Conservation (phyloP, 148 eudicot genomes). For the Gaultheria prostrata region DNA sequence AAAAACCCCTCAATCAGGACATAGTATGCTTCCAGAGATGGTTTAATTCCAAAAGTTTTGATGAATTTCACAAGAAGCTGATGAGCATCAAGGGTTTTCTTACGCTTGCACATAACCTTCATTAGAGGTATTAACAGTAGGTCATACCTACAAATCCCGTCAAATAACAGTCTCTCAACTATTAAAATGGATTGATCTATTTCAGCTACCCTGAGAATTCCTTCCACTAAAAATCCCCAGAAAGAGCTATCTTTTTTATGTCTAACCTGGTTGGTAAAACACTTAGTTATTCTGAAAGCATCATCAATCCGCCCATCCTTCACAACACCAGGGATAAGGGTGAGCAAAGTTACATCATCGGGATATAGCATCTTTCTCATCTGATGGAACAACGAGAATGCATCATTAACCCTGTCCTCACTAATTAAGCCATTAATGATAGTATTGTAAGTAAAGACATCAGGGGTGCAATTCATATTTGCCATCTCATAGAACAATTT, state of each 20-base stretch:
- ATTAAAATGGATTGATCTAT: slow-evolving; percentile 49
- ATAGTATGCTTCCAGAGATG: slow-evolving; percentile 57
- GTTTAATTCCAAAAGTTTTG: slow-evolving; percentile 38
- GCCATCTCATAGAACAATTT: slow-evolving; percentile 65
- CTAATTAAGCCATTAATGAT: slow-evolving; percentile 67
- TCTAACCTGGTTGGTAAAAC: slow-evolving; percentile 31
- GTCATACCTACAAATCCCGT: slow-evolving; percentile 57
- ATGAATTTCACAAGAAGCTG: slow-evolving; percentile 43
- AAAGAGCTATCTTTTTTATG: slow-evolving; percentile 29
- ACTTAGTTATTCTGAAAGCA: slow-evolving; percentile 56
- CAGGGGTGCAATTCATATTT: slow-evolving; percentile 61
- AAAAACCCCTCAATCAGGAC: slow-evolving; percentile 74
- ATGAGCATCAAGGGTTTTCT: slow-evolving; percentile 66
- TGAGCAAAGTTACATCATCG: slow-evolving; percentile 71
- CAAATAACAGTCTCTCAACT: slow-evolving; percentile 46
- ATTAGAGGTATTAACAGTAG: slow-evolving; percentile 65
- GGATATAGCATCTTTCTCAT: slow-evolving; percentile 71
- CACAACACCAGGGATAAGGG: slow-evolving; percentile 73
- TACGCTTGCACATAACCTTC: slow-evolving; percentile 56
- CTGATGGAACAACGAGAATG: slow-evolving; percentile 80
- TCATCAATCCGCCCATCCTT: slow-evolving; percentile 55
- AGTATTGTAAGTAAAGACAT: slow-evolving; percentile 78
- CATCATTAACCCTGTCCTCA: slow-evolving; percentile 59
- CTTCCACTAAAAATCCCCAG: slow-evolving; percentile 71
- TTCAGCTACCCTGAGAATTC: slow-evolving; percentile 58